Conservation (phyloP, 176 grass and related monocot species). For the Lolium perenne region DNA sequence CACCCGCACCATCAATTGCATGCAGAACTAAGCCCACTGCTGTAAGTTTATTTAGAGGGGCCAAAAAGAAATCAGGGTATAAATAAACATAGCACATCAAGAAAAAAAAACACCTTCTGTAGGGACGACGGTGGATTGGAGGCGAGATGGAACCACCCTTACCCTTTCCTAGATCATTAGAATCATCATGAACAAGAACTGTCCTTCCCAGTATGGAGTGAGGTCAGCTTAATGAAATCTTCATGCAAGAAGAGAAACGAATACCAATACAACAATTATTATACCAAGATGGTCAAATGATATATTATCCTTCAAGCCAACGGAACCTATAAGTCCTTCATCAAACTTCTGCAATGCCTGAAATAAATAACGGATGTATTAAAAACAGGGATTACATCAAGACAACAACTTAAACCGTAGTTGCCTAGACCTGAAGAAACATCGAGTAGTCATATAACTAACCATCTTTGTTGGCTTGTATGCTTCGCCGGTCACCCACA, state of each 20-base stretch:
- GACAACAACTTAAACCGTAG: neutral
- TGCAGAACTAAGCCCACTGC: no score
- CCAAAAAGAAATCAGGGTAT: no score
- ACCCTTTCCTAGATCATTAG: no score
- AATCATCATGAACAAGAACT: conserved; percentile 46
- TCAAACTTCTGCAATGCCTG: conserved; percentile 68
- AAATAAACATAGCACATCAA: no score
- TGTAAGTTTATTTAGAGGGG: no score
- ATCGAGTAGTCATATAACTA: no score
- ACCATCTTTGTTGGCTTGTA: neutral
- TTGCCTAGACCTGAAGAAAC: neutral
- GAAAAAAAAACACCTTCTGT: no score
- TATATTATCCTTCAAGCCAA: conserved; percentile 15
- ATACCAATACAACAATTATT: conserved; percentile 18
- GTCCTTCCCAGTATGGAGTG: conserved; percentile 70
- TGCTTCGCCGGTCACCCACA: conserved; percentile 75
- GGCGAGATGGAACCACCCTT: no score
- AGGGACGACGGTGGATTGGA: no score
- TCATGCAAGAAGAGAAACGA: conserved; percentile 32
- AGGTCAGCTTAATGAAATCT: conserved; percentile 57
- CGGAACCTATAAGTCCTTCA: conserved; percentile 65
- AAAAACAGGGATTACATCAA: conserved; percentile 12
- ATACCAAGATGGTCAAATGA: neutral
- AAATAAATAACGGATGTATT: conserved; percentile 29
- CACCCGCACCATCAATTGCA: no score